Percentiles rank a stretch among this genome's conserved stretches.
Evolutionary conservation across 164 flowering plant genomes (phyloP).

Genomic region (Houttuynia cordata): DNA sequence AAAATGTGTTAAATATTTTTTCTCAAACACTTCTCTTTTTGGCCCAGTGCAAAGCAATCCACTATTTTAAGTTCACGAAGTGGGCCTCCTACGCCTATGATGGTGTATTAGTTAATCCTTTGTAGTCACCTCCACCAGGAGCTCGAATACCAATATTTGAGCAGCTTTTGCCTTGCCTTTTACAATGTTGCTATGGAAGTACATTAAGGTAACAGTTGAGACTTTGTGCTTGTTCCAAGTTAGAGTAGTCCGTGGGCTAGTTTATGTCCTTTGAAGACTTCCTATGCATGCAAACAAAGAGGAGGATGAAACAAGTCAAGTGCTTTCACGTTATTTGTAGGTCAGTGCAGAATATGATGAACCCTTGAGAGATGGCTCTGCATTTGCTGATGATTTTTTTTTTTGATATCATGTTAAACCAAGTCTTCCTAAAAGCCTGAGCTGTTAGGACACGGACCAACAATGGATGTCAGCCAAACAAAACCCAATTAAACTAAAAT

Average conservation of each 20-base stretch:
- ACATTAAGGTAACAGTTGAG: slow-evolving; percentile 90
- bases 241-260: slow-evolving; percentile 67
- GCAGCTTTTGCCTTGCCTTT: slow-evolving; percentile 87
- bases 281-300: slow-evolving; percentile 92
- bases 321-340: slow-evolving; percentile 44
- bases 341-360: slow-evolving; percentile 99
- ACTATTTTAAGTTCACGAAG: slow-evolving; percentile 59
- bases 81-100: slow-evolving; percentile 92
- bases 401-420: too few species aligned
- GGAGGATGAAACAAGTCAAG: slow-evolving; percentile 97
- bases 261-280: slow-evolving; percentile 87
- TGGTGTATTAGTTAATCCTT: slow-evolving; percentile 85
- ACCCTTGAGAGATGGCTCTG: slow-evolving; percentile 67
- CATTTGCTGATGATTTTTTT: slow-evolving; percentile 73
- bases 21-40: slow-evolving; percentile 83
- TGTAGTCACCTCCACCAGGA: slow-evolving; percentile 89
- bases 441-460: too few species aligned
- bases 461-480: too few species aligned
- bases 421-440: too few species aligned
- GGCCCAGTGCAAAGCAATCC: slow-evolving; percentile 72
- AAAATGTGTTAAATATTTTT: slow-evolving; percentile 66
- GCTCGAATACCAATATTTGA: slow-evolving; percentile 88
- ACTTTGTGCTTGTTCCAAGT: slow-evolving; percentile 78
- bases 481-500: too few species aligned
- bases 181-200: slow-evolving; percentile 94